phyloP scores from a whole-genome alignment of 805 yeast species.

The Dipodascopsis tothii region DNA sequence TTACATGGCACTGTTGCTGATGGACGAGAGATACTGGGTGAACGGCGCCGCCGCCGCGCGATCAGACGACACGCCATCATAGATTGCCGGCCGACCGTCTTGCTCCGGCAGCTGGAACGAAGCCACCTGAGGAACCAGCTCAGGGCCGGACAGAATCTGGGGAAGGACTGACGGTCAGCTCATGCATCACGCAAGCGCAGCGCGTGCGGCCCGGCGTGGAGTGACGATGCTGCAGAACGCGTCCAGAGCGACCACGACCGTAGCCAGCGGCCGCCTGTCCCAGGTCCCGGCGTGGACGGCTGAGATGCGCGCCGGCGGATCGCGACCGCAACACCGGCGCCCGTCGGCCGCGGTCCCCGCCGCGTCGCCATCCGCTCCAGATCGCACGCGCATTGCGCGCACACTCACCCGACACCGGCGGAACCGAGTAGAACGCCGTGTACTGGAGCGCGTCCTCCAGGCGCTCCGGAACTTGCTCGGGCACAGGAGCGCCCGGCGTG shows the following conservation, averaged over 20 bases:
- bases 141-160: neutral
- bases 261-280: no score
- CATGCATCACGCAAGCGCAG: no score
- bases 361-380: neutral
- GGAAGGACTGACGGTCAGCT: neutral
- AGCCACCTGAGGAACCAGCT: neutral
- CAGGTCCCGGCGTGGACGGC: no score
- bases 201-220: no score
- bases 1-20: no score
- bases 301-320: slow-evolving; percentile 7
- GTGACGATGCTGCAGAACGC: no score
- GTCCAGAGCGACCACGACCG: no score
- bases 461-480: slow-evolving; percentile 6
- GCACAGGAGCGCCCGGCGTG: no score
- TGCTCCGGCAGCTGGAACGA: neutral
- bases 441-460: slow-evolving; percentile 12
- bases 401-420: slow-evolving; percentile 9
- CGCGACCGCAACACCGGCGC: slow-evolving; percentile 4
- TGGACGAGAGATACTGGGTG: no score
- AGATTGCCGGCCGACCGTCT: no score
- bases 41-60: no score
- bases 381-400: neutral
- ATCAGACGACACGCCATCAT: no score
- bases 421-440: slow-evolving; percentile 13
- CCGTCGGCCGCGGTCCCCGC: neutral